These are phyloP conservation scores for Solanum clarkiae DNA, from an alignment of 257 asterid species.

Conservation along the genomic window DNA sequence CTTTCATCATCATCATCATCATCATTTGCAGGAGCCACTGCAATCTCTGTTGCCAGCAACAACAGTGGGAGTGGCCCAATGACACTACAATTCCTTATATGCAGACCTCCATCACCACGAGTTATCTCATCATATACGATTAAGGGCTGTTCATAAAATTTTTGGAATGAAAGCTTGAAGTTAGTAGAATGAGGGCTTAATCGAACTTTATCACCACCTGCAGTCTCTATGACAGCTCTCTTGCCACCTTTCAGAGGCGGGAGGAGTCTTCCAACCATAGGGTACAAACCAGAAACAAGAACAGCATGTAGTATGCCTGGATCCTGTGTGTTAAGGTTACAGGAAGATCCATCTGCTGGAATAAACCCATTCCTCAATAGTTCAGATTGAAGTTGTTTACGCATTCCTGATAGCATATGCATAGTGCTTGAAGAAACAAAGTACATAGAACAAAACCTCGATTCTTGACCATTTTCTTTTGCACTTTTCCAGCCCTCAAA, in stretches of 20 bases:
- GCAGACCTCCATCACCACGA: conserved; percentile 72
- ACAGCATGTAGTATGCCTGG: conserved; percentile 81
- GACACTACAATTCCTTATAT: conserved; percentile 49
- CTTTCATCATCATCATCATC: conserved; percentile 33
- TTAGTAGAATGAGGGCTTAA: conserved; percentile 58
- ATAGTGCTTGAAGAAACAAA: conserved; percentile 51
- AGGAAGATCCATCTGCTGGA: conserved; percentile 32
- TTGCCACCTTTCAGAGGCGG: conserved; percentile 26
- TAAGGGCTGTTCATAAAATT: conserved; percentile 24
- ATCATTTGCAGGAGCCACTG: conserved; percentile 46
- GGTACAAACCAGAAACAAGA: conserved; percentile 71
- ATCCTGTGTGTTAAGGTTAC: conserved; percentile 58
- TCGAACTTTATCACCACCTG: conserved; percentile 62
- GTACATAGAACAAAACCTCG: conserved; percentile 54
- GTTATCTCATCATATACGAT: conserved; percentile 70
- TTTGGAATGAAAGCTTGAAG: conserved; percentile 21
- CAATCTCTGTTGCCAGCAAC: conserved; percentile 70
- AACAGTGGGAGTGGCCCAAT: conserved; percentile 67
- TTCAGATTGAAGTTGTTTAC: conserved; percentile 59
- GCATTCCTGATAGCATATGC: conserved; percentile 60
- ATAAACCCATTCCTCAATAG: conserved; percentile 47
- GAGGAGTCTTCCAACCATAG: conserved; percentile 69
- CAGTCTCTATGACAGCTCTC: conserved; percentile 45
- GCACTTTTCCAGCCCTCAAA: conserved; percentile 80
- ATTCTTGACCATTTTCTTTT: conserved; percentile 40